Base-by-base conservation (phyloP, 2,329 filamentous ascomycete genomes). In the Rhynchosporium agropyri region DNA sequence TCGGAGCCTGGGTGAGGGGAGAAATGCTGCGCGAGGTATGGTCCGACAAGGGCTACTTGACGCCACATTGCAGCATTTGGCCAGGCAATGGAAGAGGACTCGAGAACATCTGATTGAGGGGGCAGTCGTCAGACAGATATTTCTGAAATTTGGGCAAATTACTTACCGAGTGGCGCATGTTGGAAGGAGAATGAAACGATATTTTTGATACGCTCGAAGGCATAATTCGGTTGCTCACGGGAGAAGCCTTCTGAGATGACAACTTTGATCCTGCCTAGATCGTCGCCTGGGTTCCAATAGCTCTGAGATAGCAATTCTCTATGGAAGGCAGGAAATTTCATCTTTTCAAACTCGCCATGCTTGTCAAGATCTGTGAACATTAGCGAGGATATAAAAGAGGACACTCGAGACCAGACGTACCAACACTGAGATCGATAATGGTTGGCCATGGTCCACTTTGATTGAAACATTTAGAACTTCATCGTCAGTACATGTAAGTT, bases 151-250 rank as follows among this genome's bases (percentile, higher is more conserved):
- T 12, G 4, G 8, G 9, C 43, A 33, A 26, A 53, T 5, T 2
- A 48, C 76, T 81, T 78, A 94, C 91, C 83, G 60, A 90, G 77
- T 0, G 92, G 91, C 40, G 90, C 92, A 78, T 95, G 90, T 72
- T 95, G 90, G 70, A 96, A 96, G 0, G 91, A 88, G 75, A 96
- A 95, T 13, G 84, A 84, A 29, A 92, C 84, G 50, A 92, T 76
- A 70, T 93, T 91, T 72, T 88, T 89, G 65, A 90, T 79, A 46
- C 86, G 80, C 69, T 91, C 86, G 67, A 90, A 85, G 0, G 85
- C 83, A 48, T 78, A 76, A 2, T 78, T 77, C 0, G 77, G 61
- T 2, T 70, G 66, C 78, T 83, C 80, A 43, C 85, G 79, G 9
- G 82, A 79, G 63, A 92, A 86, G 0, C 90, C 88, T 72, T 94